Evolutionary conservation across 2,329 filamentous ascomycete species (phyloP).

Genomic region (Stagonosporopsis vannaccii): DNA sequence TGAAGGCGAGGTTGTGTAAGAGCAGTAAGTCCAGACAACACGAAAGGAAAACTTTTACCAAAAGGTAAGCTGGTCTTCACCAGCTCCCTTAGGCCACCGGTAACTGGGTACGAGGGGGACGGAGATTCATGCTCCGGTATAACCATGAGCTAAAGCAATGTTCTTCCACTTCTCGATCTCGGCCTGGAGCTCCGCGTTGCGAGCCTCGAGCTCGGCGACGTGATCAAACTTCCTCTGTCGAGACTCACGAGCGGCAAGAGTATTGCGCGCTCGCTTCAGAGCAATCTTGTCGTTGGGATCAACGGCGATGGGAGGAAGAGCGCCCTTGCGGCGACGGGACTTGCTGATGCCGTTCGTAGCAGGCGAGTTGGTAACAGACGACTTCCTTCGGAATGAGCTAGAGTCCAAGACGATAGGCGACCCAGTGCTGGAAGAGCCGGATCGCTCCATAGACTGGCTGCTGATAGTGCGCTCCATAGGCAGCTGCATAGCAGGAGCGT

Average conservation of each 20-base stretch:
- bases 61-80: conserved; percentile 44
- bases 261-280: conserved; percentile 93
- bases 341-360: conserved; percentile 72
- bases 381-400: conserved; percentile 49
- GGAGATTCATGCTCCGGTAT: conserved; percentile 45
- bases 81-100: conserved; percentile 46
- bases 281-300: conserved; percentile 78
- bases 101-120: conserved; percentile 38
- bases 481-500: conserved; percentile 32
- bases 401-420: conserved; percentile 47
- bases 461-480: conserved; percentile 53
- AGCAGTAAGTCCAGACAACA: conserved; percentile 16
- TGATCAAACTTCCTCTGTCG: conserved; percentile 83
- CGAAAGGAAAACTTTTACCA: conserved; percentile 36
- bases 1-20: conserved; percentile 19
- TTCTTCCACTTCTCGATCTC: conserved; percentile 53
- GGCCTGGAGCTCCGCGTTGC: conserved; percentile 72
- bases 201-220: conserved; percentile 75
- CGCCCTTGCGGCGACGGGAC: conserved; percentile 79
- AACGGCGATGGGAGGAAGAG: conserved; percentile 78
- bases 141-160: conserved; percentile 49
- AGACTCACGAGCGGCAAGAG: conserved; percentile 90
- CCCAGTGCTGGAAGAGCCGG: conserved; percentile 45
- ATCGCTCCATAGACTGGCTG: conserved; percentile 47
- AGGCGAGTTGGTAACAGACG: conserved; percentile 55